Evolutionary conservation across 768 basidiomycete species (phyloP).

Genomic region (Leccinum boreale): DNA sequence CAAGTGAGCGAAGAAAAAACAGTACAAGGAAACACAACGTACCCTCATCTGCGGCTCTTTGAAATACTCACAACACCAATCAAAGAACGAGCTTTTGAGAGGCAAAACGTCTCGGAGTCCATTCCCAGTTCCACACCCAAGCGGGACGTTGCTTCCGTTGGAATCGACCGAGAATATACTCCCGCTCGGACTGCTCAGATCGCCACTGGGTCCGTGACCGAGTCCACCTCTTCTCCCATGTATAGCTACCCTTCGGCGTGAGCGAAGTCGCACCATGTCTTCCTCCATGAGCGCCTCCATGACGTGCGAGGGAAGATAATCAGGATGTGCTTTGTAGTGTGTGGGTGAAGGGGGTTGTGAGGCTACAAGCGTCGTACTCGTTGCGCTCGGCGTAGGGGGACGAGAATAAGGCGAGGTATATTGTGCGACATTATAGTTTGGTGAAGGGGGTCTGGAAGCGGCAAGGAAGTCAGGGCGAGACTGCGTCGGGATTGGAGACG

Average conservation of each 20-base stretch:
- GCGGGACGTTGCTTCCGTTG: conserved; percentile 58
- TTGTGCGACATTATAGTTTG: conserved; percentile 72
- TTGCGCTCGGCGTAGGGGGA: conserved; percentile 41
- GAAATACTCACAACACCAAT: conserved; percentile 97
- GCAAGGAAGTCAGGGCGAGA: conserved; percentile 31
- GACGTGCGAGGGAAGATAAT: conserved; percentile 72
- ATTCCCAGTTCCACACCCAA: conserved; percentile 75
- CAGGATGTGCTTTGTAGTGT: conserved; percentile 35
- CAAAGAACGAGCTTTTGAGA: conserved; percentile 87
- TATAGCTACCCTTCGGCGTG: conserved; percentile 49
- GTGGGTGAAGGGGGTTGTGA: conserved; percentile 34
- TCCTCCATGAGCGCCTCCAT: conserved; percentile 91
- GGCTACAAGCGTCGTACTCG: conserved; percentile 20
- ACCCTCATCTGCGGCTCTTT: conserved; percentile 99
- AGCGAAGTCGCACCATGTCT: conserved; percentile 87
- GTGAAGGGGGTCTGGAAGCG: conserved; percentile 70
- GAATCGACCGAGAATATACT: conserved; percentile 81
- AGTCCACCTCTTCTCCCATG: conserved; percentile 43
- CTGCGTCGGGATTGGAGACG: conserved; percentile 29
- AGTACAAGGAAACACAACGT: conserved; percentile 23
- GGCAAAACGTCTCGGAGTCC: conserved; percentile 86
- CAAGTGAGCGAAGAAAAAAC: conserved; percentile 7
- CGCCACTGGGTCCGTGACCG: conserved; percentile 36
- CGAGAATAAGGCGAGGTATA: conserved; percentile 75
- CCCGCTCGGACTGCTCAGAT: conserved; percentile 64